Evolutionary conservation across 345 rosid species (phyloP), one percentile per base, ranked within the genome.

Genomic region (Boechera stricta): DNA sequence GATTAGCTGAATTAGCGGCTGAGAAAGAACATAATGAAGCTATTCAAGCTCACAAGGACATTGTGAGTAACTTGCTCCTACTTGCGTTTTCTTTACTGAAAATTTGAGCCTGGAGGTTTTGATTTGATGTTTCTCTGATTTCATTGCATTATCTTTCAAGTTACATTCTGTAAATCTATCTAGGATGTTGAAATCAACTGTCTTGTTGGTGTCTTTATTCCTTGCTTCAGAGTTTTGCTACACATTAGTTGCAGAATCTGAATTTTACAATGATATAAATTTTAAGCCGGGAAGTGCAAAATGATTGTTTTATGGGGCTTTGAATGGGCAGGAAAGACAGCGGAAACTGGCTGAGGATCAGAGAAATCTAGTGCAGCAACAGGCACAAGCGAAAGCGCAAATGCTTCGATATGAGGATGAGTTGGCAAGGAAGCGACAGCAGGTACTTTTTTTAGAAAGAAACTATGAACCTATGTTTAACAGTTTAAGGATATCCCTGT

Each of bases 321-420:
- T 74, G 70, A 53, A 57, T 82, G 84, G 79, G 73, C 87, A 95
- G 99, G 97, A 95, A 74, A 92, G 98, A 77, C 97, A 89, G 64
- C 76, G 81, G 76, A 89, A 91, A 77, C 42, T 92, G 77, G 85
- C 87, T 58, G 99, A 95, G 84, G 96, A 95, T 77, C 98, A 88
- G 77, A 82, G 94, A 51, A 92, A 91, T 65, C 71, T 92, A 38
- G 72, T 86, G 81, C 98, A 92, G 82, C 96, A 89, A 77, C 94
- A 92, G 72, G 88, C 96, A 54, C 96, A 95, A 72, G 88, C 89
- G 2, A 91, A 92, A 82, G 97, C 96, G 0, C 96, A 88, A 67
- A 82, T 75, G 76, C 76, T 91, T 56, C 78, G 98, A 18, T 85
- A 89, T 56, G 98, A 91, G 71, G 99, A 92, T 84, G 99, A 95